These are phyloP conservation scores for Alternaria gansuensis DNA, from an alignment of 2,329 filamentous ascomycete genomes.

Conservation along the genomic window DNA sequence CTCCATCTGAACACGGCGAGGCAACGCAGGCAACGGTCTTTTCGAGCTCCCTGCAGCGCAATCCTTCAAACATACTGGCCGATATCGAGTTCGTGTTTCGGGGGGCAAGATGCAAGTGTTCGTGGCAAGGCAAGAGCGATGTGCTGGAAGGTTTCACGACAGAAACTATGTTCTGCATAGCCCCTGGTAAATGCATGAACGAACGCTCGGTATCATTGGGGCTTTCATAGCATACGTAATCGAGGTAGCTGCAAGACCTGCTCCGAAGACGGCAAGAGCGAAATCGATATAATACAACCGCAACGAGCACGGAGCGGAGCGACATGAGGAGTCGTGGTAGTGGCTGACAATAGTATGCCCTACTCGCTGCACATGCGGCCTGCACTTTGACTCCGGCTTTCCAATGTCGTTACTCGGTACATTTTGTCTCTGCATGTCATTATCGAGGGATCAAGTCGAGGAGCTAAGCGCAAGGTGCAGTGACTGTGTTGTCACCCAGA, in stretches of 20 bases:
- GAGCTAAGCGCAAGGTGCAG: conserved; percentile 40
- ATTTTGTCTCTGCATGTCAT: conserved; percentile 3
- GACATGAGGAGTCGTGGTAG: conserved; percentile 17
- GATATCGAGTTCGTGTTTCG: conserved; percentile 43
- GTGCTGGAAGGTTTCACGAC: conserved; percentile 22
- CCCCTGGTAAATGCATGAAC: conserved; percentile 20
- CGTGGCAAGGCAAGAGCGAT: conserved; percentile 24
- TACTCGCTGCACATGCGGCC: conserved; percentile 17
- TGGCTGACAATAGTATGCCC: conserved; percentile 24
- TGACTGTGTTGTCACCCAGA: conserved; percentile 16
- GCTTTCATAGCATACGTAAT: conserved; percentile 18
- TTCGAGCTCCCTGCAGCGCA: conserved; percentile 40
- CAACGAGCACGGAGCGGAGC: conserved; percentile 1
- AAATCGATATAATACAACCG: conserved; percentile 1
- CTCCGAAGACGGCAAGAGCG: conserved; percentile 13
- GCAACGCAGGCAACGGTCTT: conserved; percentile 27
- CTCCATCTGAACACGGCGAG: conserved; percentile 27
- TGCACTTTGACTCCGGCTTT: conserved; percentile 3
- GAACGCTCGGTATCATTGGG: conserved; percentile 17
- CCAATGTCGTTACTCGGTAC: neutral
- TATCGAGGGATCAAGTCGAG: conserved; percentile 10
- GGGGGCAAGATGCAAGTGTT: conserved; percentile 26
- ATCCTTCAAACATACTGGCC: conserved; percentile 36
- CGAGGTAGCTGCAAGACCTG: conserved; percentile 8
- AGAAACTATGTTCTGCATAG: conserved; percentile 22